Conservation (phyloP, 2,329 filamentous ascomycete genomes). For the Alternaria solani region DNA sequence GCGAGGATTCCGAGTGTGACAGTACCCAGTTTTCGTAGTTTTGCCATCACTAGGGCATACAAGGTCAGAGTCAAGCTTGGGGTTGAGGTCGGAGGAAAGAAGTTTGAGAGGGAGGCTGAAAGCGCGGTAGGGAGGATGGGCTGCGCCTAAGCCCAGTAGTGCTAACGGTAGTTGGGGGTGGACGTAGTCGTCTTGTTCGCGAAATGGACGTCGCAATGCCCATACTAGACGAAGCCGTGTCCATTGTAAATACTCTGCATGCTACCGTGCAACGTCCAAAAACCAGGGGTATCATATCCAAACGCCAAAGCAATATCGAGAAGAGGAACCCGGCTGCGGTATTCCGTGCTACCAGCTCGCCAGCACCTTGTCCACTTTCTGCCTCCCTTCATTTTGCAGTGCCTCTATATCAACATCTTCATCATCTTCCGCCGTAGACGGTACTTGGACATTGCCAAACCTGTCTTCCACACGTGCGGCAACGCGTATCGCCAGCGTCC, state of each 20-base stretch:
- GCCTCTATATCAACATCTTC: conserved; percentile 32
- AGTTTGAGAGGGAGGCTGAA: background rate
- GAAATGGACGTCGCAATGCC: background rate
- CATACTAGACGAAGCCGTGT: background rate
- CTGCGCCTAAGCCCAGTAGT: conserved; percentile 17
- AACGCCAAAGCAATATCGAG: conserved; percentile 8
- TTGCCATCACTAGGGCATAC: conserved; percentile 34
- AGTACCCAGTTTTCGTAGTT: conserved; percentile 33
- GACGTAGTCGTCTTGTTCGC: no score
- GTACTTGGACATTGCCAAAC: conserved; percentile 40
- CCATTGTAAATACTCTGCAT: background rate
- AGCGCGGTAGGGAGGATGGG: background rate
- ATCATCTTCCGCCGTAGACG: conserved; percentile 37
- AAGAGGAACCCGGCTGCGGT: background rate
- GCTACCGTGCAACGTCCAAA: background rate
- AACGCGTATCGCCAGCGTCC: conserved; percentile 60
- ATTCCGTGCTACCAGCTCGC: conserved; percentile 26
- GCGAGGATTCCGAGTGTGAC: conserved; percentile 31
- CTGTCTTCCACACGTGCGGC: conserved; percentile 45
- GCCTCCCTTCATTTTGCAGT: conserved; percentile 25
- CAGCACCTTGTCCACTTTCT: conserved; percentile 39
- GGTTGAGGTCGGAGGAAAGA: conserved; percentile 8
- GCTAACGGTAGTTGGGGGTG: conserved; percentile 4
- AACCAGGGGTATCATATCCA: conserved; percentile 20
- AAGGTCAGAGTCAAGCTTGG: conserved; percentile 25